phyloP scores from a whole-genome alignment of 2,329 filamentous ascomycete species.

The Rhinocladiella similis region DNA sequence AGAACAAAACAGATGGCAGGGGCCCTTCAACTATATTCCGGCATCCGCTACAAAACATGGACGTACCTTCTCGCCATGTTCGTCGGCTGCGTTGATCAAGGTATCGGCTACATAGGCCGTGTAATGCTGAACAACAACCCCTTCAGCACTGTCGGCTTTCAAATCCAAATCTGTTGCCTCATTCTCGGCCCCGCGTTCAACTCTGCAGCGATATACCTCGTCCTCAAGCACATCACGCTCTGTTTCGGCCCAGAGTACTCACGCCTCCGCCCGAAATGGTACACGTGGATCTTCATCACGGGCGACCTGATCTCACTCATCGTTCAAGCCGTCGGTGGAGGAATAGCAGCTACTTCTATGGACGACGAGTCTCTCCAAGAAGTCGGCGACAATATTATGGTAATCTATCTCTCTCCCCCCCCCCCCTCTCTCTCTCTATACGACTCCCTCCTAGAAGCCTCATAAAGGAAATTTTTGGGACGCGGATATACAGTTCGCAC shows the following conservation, averaged over 20 bases:
- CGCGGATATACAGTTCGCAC: too few species aligned
- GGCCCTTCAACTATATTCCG: slow-evolving; percentile 53
- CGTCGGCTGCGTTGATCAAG: slow-evolving; percentile 54
- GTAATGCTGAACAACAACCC: slow-evolving; percentile 56
- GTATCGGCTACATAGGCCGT: slow-evolving; percentile 58
- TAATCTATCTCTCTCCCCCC: too few species aligned
- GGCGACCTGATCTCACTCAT: slow-evolving; percentile 60
- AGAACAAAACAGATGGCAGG: slow-evolving; percentile 40
- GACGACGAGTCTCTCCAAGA: slow-evolving; percentile 41
- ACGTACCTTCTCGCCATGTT: slow-evolving; percentile 56
- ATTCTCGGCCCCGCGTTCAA: slow-evolving; percentile 59
- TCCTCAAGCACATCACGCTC: slow-evolving; percentile 58
- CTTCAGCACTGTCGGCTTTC: slow-evolving; percentile 51
- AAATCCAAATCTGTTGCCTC: slow-evolving; percentile 56
- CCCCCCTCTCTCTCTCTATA: too few species aligned
- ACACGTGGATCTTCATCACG: slow-evolving; percentile 62
- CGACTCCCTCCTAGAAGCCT: too few species aligned
- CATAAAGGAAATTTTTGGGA: too few species aligned
- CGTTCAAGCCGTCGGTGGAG: slow-evolving; percentile 58
- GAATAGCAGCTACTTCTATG: slow-evolving; percentile 53
- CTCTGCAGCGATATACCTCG: slow-evolving; percentile 57
- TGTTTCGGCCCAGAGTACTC: slow-evolving; percentile 54
- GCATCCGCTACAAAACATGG: slow-evolving; percentile 49
- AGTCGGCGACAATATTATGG: slow-evolving; percentile 55
- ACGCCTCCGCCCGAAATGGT: slow-evolving; percentile 48